These are phyloP conservation scores for Solanum verrucosum DNA, from an alignment of 257 asterid species.

Conservation along the genomic window DNA sequence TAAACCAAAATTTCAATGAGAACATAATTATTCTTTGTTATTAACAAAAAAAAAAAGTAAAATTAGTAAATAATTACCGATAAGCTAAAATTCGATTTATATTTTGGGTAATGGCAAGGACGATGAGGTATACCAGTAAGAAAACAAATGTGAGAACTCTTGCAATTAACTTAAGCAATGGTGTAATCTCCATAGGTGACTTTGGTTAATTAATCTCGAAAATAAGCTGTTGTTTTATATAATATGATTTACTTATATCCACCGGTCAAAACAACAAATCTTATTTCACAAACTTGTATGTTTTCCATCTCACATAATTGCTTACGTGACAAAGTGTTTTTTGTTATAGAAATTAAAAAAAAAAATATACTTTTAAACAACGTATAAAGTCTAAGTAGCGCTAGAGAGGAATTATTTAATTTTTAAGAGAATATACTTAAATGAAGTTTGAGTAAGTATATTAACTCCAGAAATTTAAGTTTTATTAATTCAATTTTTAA, in stretches of 20 bases:
- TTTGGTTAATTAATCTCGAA: not conserved
- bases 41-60: not conserved
- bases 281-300: not conserved
- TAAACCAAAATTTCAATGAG: not conserved
- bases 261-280: not conserved
- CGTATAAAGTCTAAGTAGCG: slow-evolving; percentile 46
- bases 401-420: slow-evolving; percentile 54
- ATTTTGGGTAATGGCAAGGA: not conserved
- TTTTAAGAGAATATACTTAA: not conserved
- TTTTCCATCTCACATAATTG: not conserved
- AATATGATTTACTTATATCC: not conserved
- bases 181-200: not conserved
- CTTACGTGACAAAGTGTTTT: not conserved
- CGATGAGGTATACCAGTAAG: not conserved
- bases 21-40: not conserved
- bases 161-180: not conserved
- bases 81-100: not conserved
- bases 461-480: not conserved
- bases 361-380: no score
- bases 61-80: not conserved
- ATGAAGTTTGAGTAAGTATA: not conserved
- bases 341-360: no score
- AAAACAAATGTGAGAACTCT: not conserved
- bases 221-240: not conserved
- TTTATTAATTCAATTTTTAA: not conserved